Base-by-base conservation (phyloP, 495 filamentous ascomycete genomes). In the Xylona heveae region DNA sequence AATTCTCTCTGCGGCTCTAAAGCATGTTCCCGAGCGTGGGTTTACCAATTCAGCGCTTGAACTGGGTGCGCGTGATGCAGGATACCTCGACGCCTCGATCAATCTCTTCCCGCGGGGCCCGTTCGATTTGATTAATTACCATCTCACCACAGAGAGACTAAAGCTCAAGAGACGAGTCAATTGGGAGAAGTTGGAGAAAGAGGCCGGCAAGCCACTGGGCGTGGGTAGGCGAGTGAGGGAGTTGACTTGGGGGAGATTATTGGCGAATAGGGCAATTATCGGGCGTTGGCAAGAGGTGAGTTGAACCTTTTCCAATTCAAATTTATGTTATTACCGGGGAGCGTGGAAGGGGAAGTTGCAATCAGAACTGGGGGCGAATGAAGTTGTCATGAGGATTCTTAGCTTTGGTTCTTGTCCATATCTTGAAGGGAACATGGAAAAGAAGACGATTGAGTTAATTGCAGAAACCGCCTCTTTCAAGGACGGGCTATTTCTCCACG, bases 61-160 rank as follows among this genome's bases (percentile, higher is more conserved):
- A 25, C 62, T 76, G 23, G 88, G 84, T 43, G 77, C 78, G 24
- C 71, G 72, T 42, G 78, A 85, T 42, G 68, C 67, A 18, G 78
- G 81, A 29, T 92, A 84, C 52, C 74, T 82, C 26, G 79, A 88
- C 45, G 76, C 82, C 41, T 80, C 76, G 12, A 64, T 74, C 23
- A 85, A 83, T 43, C 49, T 95, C 1, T 66, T 97, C 32, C 72
- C 83, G 17, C 59, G 68, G 18, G 80, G 72, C 9, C 67, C 68
- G 33, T 92, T 91, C 53, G 71, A 75, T 34, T 60, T 97, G 10
- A 70, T 94, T 31, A 65, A 66, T 4, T 95, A 77, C 46, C 78
- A 88, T 53, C 65, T 94, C 0, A 63, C 73, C 5, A 74, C 59
- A 34, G 67, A 81, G 43, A 52, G 71, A 3, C 53, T 67, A n/a